A percentile compares a stretch with the other conserved stretches of the same genome.
Conservation (phyloP, 2,329 filamentous ascomycete species). For the Rosellinia necatrix region DNA sequence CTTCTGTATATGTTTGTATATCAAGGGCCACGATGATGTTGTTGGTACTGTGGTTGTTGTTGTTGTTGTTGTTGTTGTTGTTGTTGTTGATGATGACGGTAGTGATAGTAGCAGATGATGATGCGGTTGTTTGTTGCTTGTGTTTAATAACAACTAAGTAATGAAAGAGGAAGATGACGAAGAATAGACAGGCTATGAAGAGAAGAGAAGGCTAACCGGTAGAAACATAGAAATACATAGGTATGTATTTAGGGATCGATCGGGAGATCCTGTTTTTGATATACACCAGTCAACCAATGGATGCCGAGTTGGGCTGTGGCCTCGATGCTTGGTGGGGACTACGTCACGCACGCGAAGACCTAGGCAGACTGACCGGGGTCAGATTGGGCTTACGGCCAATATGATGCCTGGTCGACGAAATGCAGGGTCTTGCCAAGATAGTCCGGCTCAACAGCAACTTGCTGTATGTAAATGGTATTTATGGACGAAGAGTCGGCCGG, state of each 20-base stretch:
- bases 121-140: no score
- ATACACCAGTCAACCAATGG: no score
- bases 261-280: conserved; percentile 33
- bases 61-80: no score
- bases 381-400: conserved; percentile 11
- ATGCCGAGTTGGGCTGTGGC: conserved; percentile 14
- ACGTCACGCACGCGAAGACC: background rate
- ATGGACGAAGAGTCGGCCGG: background rate
- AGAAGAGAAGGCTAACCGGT: conserved; percentile 35
- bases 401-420: conserved; percentile 14
- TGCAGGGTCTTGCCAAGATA: conserved; percentile 28
- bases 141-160: background rate
- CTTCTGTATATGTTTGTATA: no score
- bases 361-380: background rate
- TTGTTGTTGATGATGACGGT: background rate
- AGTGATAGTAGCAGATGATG: background rate
- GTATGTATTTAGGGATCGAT: conserved; percentile 23
- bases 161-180: background rate
- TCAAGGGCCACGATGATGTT: no score
- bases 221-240: conserved; percentile 40
- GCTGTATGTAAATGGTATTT: background rate
- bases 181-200: background rate
- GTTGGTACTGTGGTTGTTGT: no score
- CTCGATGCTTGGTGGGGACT: background rate
- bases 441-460: background rate